Evolutionary conservation across 2,329 filamentous ascomycete genomes (phyloP), one percentile per base, ranked within the genome.

Genomic region (Curvularia sp.): DNA sequence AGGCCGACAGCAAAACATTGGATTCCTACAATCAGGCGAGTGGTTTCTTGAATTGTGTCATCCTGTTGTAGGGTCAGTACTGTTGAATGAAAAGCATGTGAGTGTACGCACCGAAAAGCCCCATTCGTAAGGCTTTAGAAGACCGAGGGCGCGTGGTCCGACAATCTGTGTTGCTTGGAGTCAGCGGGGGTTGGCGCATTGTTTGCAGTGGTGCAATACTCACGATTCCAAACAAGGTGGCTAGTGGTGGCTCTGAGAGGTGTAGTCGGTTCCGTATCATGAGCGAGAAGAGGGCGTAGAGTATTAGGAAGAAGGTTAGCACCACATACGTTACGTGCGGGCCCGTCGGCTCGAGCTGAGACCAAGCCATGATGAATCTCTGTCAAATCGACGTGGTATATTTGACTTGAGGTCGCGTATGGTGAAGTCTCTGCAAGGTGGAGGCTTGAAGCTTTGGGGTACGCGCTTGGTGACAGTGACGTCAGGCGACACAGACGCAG

Each of bases 251-350:
- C 67, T 83, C 80, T 10, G 79, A 81, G 15, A 82, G 76, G 60
- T 83, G 80, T 2, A 82, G 71, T 8, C 79, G 75, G 57, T 83
- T 82, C 34, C 80, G 73, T 57, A 82, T 78, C 64, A 81, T 77
- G 41, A 75, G 70, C 8, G 78, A 78, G 68, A 82, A 82, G 9
- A 82, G 70, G 0, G 79, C 78, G 62, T 82, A 82, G 28, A 70
- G 65, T 51, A 83, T 75, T 18, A 82, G 74, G 64, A 82, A 82
- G 10, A 69, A 69, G 0, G 80, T 78, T 3, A 82, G 70, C 9
- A 79, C 65, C 19, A 82, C 63, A 55, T 81, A 83, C 10, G 78
- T 78, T 21, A 81, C 55, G 58, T 83, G 81, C 19, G 81, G 69
- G 8, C 77, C 77, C 2, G 80, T 81, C 10, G 79, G 73, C 70